Evolutionary conservation across 768 basidiomycete species (phyloP), one percentile per base, ranked within the genome.

Genomic region (Russula olivacea): DNA sequence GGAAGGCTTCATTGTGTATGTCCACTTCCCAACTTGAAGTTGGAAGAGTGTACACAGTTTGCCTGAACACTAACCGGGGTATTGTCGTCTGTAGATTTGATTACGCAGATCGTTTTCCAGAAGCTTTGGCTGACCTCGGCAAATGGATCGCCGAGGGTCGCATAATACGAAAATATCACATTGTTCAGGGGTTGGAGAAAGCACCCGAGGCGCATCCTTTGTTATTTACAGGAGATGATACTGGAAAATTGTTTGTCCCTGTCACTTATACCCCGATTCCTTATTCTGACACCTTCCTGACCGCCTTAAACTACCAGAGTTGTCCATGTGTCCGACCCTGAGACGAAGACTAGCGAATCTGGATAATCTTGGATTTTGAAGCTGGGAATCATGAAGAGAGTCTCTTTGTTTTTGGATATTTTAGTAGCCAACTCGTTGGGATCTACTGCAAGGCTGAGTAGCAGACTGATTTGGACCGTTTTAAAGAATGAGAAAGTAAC

Each of bases 1-100:
- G 1, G 78, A 89, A 70, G 95, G 95, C 9, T 97, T 93, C 75
- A 78, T 95, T 68, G 81, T 91, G 86, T 89, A 70, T 53, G 84
- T 71, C 17, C 15, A n/a, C 7, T 36, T 36, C 36, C 36, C 36
- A 36, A 36, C 3, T 38, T 9, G 4, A 21, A 36, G 36, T 36
- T 9, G 4, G 17, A 32, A n/a, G 30, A 53, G 51, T 8, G 14
- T 5, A 49, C 6, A 45, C 23, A 7, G 19, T 3, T 14, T 2
- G 34, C 21, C 51, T 25, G 41, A 34, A 34, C 40, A 32, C 56
- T 48, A 7, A 47, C 47, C 34, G 28, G 25, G 14, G n/a, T 38
- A 14, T 17, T 8, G n/a, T 40, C 36, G 19, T 4, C 12, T 63
- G 55, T 67, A 91, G 91, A 10, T 79, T 91, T 63, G 93, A 98